These are phyloP conservation scores for Chaetomiaceae sp. DNA, from an alignment of 2,329 filamentous ascomycete genomes.

Conservation along the genomic window DNA sequence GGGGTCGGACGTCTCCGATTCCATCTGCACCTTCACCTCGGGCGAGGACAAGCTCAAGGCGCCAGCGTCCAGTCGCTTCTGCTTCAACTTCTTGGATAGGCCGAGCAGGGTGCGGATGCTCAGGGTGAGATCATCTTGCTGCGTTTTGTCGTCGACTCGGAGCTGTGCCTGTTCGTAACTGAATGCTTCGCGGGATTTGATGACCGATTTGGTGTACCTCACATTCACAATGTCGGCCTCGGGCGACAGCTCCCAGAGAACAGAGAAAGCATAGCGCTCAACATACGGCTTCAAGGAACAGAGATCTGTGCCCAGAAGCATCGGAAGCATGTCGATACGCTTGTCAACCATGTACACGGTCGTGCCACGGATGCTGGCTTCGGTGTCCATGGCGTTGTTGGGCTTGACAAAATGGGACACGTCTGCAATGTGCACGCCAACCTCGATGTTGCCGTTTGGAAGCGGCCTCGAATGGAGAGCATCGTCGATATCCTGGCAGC, in stretches of 20 bases:
- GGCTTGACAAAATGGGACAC: constrained; percentile 99
- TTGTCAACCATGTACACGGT: constrained; percentile 98
- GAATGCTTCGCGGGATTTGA: constrained; percentile 92
- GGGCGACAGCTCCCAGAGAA: constrained; percentile 81
- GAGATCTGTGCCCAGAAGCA: constrained; percentile 89
- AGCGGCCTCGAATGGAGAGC: constrained; percentile 81
- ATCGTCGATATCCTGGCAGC: constrained; percentile 97
- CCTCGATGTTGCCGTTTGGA: constrained; percentile 90
- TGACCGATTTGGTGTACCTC: constrained; percentile 96
- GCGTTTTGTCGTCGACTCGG: constrained; percentile 82
- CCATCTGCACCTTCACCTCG: constrained; percentile 91
- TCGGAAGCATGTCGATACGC: constrained; percentile 98
- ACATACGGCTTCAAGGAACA: constrained; percentile 97
- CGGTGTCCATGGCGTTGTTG: constrained; percentile 92
- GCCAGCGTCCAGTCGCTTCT: constrained; percentile 94
- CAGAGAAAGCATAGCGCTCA: constrained; percentile 85
- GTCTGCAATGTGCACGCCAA: constrained; percentile 97
- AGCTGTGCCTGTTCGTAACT: constrained; percentile 96
- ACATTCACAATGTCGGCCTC: constrained; percentile 79
- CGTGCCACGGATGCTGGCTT: constrained; percentile 89
- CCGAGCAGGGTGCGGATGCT: constrained; percentile 83
- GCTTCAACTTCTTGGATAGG: constrained; percentile 87
- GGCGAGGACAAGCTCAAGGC: constrained; percentile 95
- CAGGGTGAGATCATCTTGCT: constrained; percentile 82
- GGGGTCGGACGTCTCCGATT: constrained; percentile 92